Conservation (phyloP, 768 basidiomycete species). For the Mycena latifolia region DNA sequence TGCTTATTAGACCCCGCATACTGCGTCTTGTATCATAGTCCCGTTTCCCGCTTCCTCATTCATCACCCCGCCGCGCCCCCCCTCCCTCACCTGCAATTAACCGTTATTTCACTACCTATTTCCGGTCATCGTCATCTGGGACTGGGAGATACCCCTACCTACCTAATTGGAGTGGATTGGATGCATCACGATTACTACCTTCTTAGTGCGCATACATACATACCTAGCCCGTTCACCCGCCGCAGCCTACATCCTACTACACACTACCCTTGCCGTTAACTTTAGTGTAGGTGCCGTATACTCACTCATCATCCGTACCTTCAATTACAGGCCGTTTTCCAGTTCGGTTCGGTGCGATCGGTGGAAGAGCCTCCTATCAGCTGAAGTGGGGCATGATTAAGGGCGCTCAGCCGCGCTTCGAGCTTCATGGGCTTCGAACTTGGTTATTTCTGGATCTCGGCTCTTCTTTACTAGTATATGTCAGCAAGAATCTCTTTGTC, state of each 20-base stretch:
- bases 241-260: constrained; percentile 26
- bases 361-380: too few relatives aligned
- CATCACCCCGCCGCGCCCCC: constrained; percentile 27
- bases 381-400: too few relatives aligned
- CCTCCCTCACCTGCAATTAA: constrained; percentile 27
- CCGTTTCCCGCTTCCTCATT: neutral
- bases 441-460: too few relatives aligned
- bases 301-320: constrained; percentile 12
- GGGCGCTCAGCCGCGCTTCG: too few relatives aligned
- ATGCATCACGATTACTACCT: constrained; percentile 18
- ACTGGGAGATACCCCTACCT: constrained; percentile 5
- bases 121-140: too few relatives aligned
- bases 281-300: constrained; percentile 31
- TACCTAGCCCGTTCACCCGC: constrained; percentile 7
- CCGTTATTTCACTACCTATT: constrained; percentile 28
- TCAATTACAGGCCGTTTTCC: neutral
- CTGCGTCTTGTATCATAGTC: constrained; percentile 39
- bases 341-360: neutral
- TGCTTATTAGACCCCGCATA: constrained; percentile 50
- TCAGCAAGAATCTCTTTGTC: too few relatives aligned
- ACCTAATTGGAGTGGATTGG: constrained; percentile 21
- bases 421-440: too few relatives aligned
- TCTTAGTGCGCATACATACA: neutral
- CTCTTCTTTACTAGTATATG: too few relatives aligned
- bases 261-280: constrained; percentile 13